Conservation (phyloP, 2,329 filamentous ascomycete species). For the Phialophora chinensis region DNA sequence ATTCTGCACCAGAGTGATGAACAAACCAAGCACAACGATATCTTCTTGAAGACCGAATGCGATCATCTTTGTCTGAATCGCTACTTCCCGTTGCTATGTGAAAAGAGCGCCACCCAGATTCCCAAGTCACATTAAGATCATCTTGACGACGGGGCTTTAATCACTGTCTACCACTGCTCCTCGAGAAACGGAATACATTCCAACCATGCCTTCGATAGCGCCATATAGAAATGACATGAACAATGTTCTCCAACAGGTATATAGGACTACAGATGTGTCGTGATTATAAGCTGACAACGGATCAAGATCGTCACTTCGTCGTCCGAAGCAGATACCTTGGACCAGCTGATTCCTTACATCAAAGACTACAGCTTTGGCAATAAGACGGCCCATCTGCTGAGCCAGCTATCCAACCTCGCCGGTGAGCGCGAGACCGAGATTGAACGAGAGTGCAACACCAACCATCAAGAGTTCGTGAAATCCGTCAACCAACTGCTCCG, state of each 20-base stretch:
- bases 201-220: constrained; percentile 46
- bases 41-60: not conserved
- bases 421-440: constrained; percentile 89
- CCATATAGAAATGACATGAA: constrained; percentile 46
- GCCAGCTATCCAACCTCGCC: constrained; percentile 80
- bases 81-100: not conserved
- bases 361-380: constrained; percentile 84
- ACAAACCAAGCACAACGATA: not conserved
- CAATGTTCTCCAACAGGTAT: constrained; percentile 50
- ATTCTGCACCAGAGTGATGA: not conserved
- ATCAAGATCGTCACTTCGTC: constrained; percentile 86
- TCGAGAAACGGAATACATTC: not conserved
- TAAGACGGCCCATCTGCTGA: constrained; percentile 73
- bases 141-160: not conserved
- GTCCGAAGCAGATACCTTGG: constrained; percentile 90
- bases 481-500: constrained; percentile 93
- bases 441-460: constrained; percentile 90
- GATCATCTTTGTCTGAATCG: not conserved
- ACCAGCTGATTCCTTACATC: constrained; percentile 91
- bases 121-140: not conserved
- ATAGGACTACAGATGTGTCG: not conserved
- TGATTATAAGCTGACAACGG: constrained; percentile 19
- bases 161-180: not conserved
- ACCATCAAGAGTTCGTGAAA: constrained; percentile 93
- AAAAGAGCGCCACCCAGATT: not conserved